Evolutionary conservation across 176 grass and related monocot species (phyloP).

Genomic region (Paspalum notatum): DNA sequence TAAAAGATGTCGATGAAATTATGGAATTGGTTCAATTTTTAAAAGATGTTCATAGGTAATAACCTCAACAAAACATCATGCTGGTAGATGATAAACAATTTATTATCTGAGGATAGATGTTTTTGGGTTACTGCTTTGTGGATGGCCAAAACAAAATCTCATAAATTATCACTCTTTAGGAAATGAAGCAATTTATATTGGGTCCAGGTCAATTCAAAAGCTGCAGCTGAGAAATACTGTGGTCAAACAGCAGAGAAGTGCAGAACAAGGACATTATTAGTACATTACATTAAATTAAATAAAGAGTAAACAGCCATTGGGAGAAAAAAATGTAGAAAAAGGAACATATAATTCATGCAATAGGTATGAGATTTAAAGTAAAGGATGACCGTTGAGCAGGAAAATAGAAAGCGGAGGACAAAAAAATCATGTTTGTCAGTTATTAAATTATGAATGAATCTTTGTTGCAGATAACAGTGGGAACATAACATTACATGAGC

Average conservation of each 20-base stretch:
- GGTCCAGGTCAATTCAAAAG: neutral
- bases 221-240: neutral
- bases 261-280: neutral
- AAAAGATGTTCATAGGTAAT: neutral
- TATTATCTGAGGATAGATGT: neutral
- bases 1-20: slow-evolving; percentile 5
- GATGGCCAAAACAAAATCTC: neutral
- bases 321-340: slow-evolving; percentile 16
- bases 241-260: neutral
- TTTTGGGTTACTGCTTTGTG: neutral
- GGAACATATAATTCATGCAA: neutral
- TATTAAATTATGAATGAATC: neutral
- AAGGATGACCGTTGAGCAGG: neutral
- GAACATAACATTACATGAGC: neutral
- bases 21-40: slow-evolving; percentile 14
- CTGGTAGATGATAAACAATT: neutral
- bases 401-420: neutral
- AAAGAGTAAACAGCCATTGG: neutral
- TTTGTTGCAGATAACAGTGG: neutral
- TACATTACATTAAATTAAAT: neutral
- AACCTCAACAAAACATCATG: slow-evolving; percentile 28
- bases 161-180: neutral
- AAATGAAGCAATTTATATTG: neutral
- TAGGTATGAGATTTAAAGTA: neutral
- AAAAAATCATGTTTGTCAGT: neutral